A percentile compares a stretch with the other conserved stretches of the same genome.
Evolutionary conservation across 2,329 filamentous ascomycete species (phyloP).

Genomic region (Zymoseptoria brevis): DNA sequence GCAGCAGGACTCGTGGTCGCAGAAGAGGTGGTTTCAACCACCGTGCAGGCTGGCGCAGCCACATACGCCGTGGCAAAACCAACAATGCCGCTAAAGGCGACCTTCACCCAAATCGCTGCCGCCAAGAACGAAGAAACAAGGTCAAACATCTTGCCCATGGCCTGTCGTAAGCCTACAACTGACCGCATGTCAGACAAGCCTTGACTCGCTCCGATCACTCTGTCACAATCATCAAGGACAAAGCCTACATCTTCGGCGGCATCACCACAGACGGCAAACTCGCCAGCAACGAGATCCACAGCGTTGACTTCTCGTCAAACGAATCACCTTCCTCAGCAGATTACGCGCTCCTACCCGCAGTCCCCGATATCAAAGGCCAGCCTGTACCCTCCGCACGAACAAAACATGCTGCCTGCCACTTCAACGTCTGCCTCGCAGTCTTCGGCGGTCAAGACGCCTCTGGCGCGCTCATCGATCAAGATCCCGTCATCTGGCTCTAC

Average conservation of each 20-base stretch:
- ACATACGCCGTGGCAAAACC: constrained; percentile 29
- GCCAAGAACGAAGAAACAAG: constrained; percentile 29
- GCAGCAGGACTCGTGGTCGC: constrained; percentile 8
- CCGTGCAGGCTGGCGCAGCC: constrained; percentile 6
- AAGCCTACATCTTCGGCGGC: constrained; percentile 41
- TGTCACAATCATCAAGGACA: constrained; percentile 34
- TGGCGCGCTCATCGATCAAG: constrained; percentile 29
- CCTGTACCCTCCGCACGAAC: constrained; percentile 30
- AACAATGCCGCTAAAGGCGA: constrained; percentile 37
- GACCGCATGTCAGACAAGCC: constrained; percentile 17
- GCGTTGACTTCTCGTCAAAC: constrained; percentile 29
- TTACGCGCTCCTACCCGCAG: constrained; percentile 36
- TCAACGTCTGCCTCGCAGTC: constrained; percentile 33
- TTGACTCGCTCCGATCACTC: constrained; percentile 32
- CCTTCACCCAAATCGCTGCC: constrained; percentile 35
- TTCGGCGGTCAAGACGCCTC: constrained; percentile 33
- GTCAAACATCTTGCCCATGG: constrained; percentile 5
- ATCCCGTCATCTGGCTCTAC: constrained; percentile 36
- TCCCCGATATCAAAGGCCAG: constrained; percentile 26
- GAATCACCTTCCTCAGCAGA: constrained; percentile 31
- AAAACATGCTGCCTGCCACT: constrained; percentile 34
- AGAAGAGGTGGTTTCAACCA: constrained; percentile 11
- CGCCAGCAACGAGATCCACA: constrained; percentile 38
- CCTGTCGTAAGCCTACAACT: neutral
- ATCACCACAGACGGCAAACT: constrained; percentile 29